Evolutionary conservation across 1,284 basidiomycete species (phyloP), one percentile per base, ranked within the genome.

Genomic region (Waitea zeae): DNA sequence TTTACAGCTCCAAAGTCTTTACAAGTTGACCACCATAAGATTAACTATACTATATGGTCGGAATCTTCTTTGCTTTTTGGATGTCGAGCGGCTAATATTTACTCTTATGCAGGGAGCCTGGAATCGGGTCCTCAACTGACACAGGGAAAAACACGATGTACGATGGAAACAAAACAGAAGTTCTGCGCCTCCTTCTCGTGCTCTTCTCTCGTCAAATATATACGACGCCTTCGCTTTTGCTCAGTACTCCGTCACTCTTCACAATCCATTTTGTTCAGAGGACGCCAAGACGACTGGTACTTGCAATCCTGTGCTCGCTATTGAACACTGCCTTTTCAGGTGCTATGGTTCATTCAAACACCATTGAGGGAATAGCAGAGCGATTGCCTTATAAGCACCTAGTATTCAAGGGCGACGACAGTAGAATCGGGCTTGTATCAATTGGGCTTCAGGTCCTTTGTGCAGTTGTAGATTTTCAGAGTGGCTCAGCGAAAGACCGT

Each of bases 141-240:
- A 64, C 74, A 2, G 79, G 81, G 0, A 67, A 73, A 6, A 69
- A 59, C 36, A 59, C 72, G 26, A 59, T 70, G 30, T 74, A 75
- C 38, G 87, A 90, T 49, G 64, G 58, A 34, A 88, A 90, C 58
- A 87, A 81, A 54, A 73, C 70, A 2, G 87, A 90, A 58, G 83
- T 90, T 19, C 61, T 90, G 0, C 80, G 86, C 18, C 71, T 93
- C 34, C 62, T 93, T 20, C 71, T 88, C 22, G 69, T 92, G 34
- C 61, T 95, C 5, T 64, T 93, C 18, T 90, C 88, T 2, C 72
- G 79, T 33, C 84, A 89, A 44, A 86, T 92, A 41, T 93, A 90
- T 53, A 62, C 75, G 12, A 62, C 86, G 3, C 70, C 87, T 1
- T 60, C 67, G 9, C 63, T 70, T 2, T 53, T 90, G 12, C 69